Evolutionary conservation across 2,329 filamentous ascomycete species (phyloP).

Genomic region (Ophiocordyceps camponoti-leonardi): DNA sequence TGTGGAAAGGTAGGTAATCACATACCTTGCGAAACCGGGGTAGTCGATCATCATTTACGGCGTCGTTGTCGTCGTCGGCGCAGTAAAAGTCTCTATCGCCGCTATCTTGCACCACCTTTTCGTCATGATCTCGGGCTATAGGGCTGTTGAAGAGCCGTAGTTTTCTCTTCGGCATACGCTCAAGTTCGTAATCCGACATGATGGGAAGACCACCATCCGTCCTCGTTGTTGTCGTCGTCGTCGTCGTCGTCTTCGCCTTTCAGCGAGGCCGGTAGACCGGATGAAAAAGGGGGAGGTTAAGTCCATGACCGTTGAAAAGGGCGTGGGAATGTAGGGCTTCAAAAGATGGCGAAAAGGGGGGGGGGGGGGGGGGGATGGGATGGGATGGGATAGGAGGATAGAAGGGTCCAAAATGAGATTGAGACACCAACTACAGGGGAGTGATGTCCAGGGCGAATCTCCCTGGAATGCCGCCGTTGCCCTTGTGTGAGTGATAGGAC

Average conservation of each 20-base stretch:
- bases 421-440: not conserved
- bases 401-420: not conserved
- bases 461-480: too few species aligned
- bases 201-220: not conserved
- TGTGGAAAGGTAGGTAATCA: too few species aligned
- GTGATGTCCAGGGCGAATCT: too few species aligned
- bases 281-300: not conserved
- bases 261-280: not conserved
- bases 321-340: not conserved
- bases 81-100: not conserved
- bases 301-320: not conserved
- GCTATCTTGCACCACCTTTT: slow-evolving; percentile 1
- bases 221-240: too few species aligned
- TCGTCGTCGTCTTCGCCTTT: too few species aligned
- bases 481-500: too few species aligned
- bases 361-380: not conserved
- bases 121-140: slow-evolving; percentile 4
- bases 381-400: not conserved
- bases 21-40: slow-evolving; percentile 12
- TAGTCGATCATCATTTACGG: not conserved
- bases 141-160: slow-evolving; percentile 16
- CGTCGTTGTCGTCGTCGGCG: slow-evolving; percentile 3
- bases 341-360: not conserved
- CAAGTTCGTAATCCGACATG: slow-evolving; percentile 4
- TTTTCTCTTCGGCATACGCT: slow-evolving; percentile 6